These are phyloP conservation scores for Mimosa pudica DNA, from an alignment of 306 rosid genomes.

Conservation along the genomic window DNA sequence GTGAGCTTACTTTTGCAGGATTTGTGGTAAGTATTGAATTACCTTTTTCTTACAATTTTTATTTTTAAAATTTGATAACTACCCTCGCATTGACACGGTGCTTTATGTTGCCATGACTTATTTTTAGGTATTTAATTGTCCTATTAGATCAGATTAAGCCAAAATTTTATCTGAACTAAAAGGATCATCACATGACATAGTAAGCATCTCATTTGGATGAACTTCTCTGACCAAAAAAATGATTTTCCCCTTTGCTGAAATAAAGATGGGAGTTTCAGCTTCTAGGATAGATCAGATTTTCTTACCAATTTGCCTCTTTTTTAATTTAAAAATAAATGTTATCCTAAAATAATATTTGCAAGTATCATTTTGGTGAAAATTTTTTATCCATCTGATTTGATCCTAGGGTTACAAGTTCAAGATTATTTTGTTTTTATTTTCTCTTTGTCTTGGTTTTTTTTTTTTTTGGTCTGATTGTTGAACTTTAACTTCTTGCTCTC, in stretches of 20 bases:
- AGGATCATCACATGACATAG: slow-evolving; percentile 95
- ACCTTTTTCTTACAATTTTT: slow-evolving; percentile 14
- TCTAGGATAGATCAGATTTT: neutral
- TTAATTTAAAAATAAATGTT: neutral
- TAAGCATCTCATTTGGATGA: slow-evolving; percentile 42
- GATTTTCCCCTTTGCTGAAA: neutral
- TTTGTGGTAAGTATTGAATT: slow-evolving; percentile 72
- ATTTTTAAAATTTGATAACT: neutral
- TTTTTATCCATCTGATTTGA: neutral
- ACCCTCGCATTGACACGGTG: slow-evolving; percentile 25
- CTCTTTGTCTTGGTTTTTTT: neutral
- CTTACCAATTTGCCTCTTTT: neutral
- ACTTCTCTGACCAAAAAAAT: slow-evolving; percentile 16
- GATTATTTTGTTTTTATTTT: neutral
- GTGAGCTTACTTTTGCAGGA: slow-evolving; percentile 83
- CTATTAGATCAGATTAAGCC: slow-evolving; percentile 89
- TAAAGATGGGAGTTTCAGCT: slow-evolving; percentile 8
- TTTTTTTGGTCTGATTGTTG: too few relatives aligned
- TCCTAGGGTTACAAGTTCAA: neutral
- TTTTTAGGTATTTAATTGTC: slow-evolving; percentile 25
- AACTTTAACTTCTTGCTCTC: neutral
- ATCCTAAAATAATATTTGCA: neutral
- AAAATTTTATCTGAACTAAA: slow-evolving; percentile 74
- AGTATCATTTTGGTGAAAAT: neutral
- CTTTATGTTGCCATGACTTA: slow-evolving; percentile 33